phyloP scores from a whole-genome alignment of 495 filamentous ascomycete genomes.

The Haplographium delicatum region DNA sequence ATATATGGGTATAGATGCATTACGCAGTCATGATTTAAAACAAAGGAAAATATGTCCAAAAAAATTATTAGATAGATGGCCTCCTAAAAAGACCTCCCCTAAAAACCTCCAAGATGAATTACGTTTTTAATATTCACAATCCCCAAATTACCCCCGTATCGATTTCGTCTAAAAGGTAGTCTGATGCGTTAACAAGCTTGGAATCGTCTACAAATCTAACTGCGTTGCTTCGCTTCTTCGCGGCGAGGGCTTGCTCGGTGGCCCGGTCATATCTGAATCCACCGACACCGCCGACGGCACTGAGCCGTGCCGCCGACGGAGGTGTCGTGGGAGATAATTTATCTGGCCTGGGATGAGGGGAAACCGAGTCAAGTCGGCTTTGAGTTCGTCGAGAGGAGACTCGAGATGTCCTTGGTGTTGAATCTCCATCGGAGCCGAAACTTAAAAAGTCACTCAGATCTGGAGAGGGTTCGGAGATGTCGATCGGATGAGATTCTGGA shows the following conservation, averaged over 20 bases:
- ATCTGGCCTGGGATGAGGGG: constrained; percentile 2
- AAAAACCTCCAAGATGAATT: not conserved
- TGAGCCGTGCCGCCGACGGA: constrained; percentile 17
- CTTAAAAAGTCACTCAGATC: constrained; percentile 26
- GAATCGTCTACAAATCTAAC: constrained; percentile 16
- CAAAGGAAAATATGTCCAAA: constrained; percentile 8
- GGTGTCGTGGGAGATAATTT: constrained; percentile 11
- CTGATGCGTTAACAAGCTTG: constrained; percentile 7
- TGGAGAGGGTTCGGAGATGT: constrained; percentile 24
- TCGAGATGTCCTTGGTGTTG: constrained; percentile 20
- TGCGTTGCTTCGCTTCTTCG: constrained; percentile 2
- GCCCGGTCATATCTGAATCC: constrained; percentile 10
- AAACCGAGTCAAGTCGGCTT: constrained; percentile 17
- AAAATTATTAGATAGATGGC: too few species aligned
- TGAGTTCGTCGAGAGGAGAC: not conserved
- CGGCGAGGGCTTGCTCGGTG: not conserved
- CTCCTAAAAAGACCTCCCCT: not conserved
- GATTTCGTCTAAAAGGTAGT: constrained; percentile 17
- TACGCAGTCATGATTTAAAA: not conserved
- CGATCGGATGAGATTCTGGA: constrained; percentile 7
- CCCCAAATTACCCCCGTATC: constrained; percentile 16
- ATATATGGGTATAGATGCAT: constrained; percentile 2
- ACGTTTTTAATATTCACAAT: too few species aligned
- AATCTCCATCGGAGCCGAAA: constrained; percentile 26
- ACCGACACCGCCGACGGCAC: constrained; percentile 18